Percentiles rank a stretch among this genome's conserved stretches.
phyloP scores from a whole-genome alignment of 805 yeast species.

The Lachancea sp. region DNA sequence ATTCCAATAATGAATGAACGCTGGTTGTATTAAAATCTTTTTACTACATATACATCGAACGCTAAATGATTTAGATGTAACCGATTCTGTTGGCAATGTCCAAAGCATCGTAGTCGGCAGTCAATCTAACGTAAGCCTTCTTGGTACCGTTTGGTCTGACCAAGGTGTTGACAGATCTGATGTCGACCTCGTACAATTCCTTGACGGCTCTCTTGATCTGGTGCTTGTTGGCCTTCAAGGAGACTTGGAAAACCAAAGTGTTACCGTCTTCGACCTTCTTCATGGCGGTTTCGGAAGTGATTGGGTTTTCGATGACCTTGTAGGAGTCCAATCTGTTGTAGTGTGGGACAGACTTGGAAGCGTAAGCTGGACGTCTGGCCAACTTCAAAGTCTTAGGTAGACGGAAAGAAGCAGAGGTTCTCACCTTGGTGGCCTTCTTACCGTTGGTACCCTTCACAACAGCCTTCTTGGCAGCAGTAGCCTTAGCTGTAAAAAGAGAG shows the following conservation, averaged over 20 bases:
- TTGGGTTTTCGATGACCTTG: slow-evolving; percentile 90
- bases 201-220: slow-evolving; percentile 98
- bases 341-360: slow-evolving; percentile 94
- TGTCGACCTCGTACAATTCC: slow-evolving; percentile 96
- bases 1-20: slow-evolving; percentile 2
- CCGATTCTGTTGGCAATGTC: slow-evolving; percentile 99
- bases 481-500: slow-evolving; percentile 47
- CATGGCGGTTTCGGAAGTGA: slow-evolving; percentile 97
- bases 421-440: slow-evolving; percentile 84
- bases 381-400: slow-evolving; percentile 94
- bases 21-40: slow-evolving; percentile 9
- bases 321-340: slow-evolving; percentile 93
- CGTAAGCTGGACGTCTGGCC: slow-evolving; percentile 92
- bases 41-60: slow-evolving; percentile 13
- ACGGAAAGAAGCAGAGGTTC: slow-evolving; percentile 93
- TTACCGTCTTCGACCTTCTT: slow-evolving; percentile 99
- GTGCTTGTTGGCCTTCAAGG: slow-evolving; percentile 93
- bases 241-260: slow-evolving; percentile 98
- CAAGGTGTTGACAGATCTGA: slow-evolving; percentile 89
- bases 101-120: slow-evolving; percentile 98
- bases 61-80: slow-evolving; percentile 63
- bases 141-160: slow-evolving; percentile 99
- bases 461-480: slow-evolving; percentile 97
- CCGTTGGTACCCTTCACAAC: slow-evolving; percentile 95
- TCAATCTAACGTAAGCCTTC: slow-evolving; percentile 98